Conservation (phyloP, 331 rosid genomes). For the Acacia pycnantha region DNA sequence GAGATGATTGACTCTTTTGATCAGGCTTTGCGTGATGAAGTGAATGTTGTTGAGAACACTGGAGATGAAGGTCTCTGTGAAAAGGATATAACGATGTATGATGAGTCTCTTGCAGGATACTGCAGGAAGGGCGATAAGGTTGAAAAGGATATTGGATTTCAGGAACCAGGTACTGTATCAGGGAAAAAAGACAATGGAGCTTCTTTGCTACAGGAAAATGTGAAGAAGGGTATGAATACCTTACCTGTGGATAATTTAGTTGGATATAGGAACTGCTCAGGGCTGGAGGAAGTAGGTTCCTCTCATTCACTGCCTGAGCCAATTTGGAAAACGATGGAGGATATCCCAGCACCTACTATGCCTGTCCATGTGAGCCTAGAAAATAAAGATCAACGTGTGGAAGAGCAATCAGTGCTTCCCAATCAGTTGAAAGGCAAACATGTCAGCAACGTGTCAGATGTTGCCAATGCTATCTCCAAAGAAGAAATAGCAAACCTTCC, state of each 20-base stretch:
- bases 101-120: conserved; percentile 22
- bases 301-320: conserved; percentile 46
- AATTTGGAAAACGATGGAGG: conserved; percentile 63
- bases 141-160: conserved; percentile 18
- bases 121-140: conserved; percentile 23
- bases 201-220: conserved; percentile 13
- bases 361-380: conserved; percentile 38
- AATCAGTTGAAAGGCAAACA: conserved; percentile 30
- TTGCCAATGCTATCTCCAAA: conserved; percentile 23
- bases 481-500: conserved; percentile 32
- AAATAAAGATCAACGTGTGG: conserved; percentile 15
- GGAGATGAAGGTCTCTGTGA: conserved; percentile 17
- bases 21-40: conserved; percentile 26
- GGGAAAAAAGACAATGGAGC: not conserved
- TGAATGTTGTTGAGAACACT: not conserved
- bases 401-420: conserved; percentile 17
- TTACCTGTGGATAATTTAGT: conserved; percentile 31
- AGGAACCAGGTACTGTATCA: not conserved
- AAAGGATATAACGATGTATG: not conserved
- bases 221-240: conserved; percentile 12
- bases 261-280: conserved; percentile 37
- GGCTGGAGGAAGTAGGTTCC: conserved; percentile 40
- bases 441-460: conserved; percentile 28
- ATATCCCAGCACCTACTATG: conserved; percentile 51
- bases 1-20: conserved; percentile 32